Evolutionary conservation across 176 grass and related monocot genomes (phyloP), one percentile per base, ranked within the genome.

Genomic region (Triticum dicoccoides): DNA sequence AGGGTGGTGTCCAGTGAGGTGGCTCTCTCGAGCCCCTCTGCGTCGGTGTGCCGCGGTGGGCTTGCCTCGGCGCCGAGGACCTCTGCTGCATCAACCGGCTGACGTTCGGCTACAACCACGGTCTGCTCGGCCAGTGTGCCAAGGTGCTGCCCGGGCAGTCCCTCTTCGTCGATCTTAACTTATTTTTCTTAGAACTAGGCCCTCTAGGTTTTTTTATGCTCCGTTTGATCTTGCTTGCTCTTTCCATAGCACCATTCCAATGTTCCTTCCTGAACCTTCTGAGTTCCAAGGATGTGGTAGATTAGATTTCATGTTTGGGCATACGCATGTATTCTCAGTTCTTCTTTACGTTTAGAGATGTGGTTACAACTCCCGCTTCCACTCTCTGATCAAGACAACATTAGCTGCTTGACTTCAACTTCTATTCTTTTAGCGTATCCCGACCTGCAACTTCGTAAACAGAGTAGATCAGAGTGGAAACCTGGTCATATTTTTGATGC

Each of bases 1-100:
- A 66, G 91, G 54, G 86, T 96, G 38, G 89, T 96, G 44, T 89
- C 85, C 58, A 91, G 87, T 61, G 94, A 96, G 89, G 89, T 92
- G 6, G 70, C 34, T n/a, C 45, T 0, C 33, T 82, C 85, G 94
- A 96, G n/a, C 89, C 89, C 2, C 24, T 93, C 27, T 85, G 87
- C 17, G 34, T 34, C 77, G 89, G 91, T 13, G 89, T 96, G 24
- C 87, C 94, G 47, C 91, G 88, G 69, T 96, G 94, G 94, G 67
- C 30, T 33, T 67, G 94, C 6, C 86, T 93, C 25, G 88, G 87
- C 6, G 85, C 88, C 8, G 90, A 92, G n/a, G 96, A 98, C 83
- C 80, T 98, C 12, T 96, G 96, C 93, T 96, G 93, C 79, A 80
- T 98, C 35, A 98, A 98, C 86, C 71, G 91, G 2, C 80, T 96